Evolutionary conservation across 2,329 filamentous ascomycete genomes (phyloP), one percentile per base, ranked within the genome.

Genomic region (Sporothrix pseudoabietina): DNA sequence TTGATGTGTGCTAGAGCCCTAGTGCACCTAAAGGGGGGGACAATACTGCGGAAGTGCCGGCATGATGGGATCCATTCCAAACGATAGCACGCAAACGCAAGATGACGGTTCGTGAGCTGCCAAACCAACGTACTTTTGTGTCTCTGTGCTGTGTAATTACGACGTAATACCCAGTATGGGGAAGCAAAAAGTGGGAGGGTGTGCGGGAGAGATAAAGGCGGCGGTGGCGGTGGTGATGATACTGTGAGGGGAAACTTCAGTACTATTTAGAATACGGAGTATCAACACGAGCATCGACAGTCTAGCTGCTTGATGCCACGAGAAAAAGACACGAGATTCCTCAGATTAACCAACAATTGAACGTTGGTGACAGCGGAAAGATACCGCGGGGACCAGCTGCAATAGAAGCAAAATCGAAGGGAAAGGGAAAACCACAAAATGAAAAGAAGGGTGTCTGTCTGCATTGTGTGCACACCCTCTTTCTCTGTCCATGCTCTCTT

Each of bases 31-130:
- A 39, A 19, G 35, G 19, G 19, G 35, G 19, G 19, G 44, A 1
- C 63, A n/a, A 52, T 68, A 52, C 44, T 52, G 63, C 63, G 63
- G 63, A 52, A 68, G 44, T 68, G 63, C 63, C 63, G 63, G 63
- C 63, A 68, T 44, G 22, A 19, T 26, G 26, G 35, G 63, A 49
- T n/a, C 44, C 44, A 68, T 68, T 68, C 10, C 61, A 44, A 10
- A 39, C n/a, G 61, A 12, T 26, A 65, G 39, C 61, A 65, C 39
- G 39, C n/a, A 16, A 65, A 26, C 39, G 61, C 4, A 39, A 44
- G 61, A 65, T 65, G 39, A 44, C 39, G 59, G 59, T 65, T 39
- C 35, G 39, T 65, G 61, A 47, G 61, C 61, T 65, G 61, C 30
- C 61, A 65, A 65, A 3, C 44, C 9, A 44, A 44, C 41, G 8